Evolutionary conservation across 2,329 filamentous ascomycete species (phyloP).

Genomic region (Pyrenophora tritici-repentis): DNA sequence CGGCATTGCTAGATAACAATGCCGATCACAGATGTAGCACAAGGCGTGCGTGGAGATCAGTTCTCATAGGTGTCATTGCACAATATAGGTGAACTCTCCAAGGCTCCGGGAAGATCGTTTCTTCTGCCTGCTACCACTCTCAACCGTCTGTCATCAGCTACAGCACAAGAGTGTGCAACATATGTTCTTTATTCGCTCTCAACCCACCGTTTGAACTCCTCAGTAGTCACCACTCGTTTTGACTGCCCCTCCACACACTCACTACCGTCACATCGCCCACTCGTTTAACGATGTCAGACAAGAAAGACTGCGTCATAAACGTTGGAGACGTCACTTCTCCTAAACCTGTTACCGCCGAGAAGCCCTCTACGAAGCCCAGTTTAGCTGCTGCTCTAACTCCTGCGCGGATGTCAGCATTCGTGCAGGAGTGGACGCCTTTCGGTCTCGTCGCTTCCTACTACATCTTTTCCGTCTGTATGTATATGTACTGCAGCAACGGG

Average conservation of each 20-base stretch:
- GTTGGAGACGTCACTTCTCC: slow-evolving; percentile 28
- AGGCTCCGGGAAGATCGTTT: neutral
- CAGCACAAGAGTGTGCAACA: neutral
- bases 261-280: slow-evolving; percentile 12
- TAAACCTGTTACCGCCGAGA: slow-evolving; percentile 10
- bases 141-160: slow-evolving; percentile 1
- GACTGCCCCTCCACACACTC: slow-evolving; percentile 8
- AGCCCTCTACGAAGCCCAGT: slow-evolving; percentile 8
- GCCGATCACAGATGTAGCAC: slow-evolving; percentile 11
- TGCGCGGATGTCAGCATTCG: slow-evolving; percentile 32
- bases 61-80: slow-evolving; percentile 5
- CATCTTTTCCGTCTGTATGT: slow-evolving; percentile 49
- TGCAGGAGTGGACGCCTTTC: slow-evolving; percentile 52
- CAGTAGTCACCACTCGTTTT: slow-evolving; percentile 32
- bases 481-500: slow-evolving; percentile 47
- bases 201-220: slow-evolving; percentile 3
- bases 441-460: slow-evolving; percentile 50
- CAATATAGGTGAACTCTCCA: slow-evolving; percentile 6
- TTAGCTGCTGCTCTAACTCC: slow-evolving; percentile 6
- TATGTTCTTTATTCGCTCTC: slow-evolving; percentile 9
- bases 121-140: slow-evolving; percentile 1
- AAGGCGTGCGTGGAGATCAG: slow-evolving; percentile 4
- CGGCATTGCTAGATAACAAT: slow-evolving; percentile 9
- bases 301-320: slow-evolving; percentile 25
- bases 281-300: slow-evolving; percentile 33